phyloP scores from a whole-genome alignment of 2,329 filamentous ascomycete species.

The Periconia sp. region DNA sequence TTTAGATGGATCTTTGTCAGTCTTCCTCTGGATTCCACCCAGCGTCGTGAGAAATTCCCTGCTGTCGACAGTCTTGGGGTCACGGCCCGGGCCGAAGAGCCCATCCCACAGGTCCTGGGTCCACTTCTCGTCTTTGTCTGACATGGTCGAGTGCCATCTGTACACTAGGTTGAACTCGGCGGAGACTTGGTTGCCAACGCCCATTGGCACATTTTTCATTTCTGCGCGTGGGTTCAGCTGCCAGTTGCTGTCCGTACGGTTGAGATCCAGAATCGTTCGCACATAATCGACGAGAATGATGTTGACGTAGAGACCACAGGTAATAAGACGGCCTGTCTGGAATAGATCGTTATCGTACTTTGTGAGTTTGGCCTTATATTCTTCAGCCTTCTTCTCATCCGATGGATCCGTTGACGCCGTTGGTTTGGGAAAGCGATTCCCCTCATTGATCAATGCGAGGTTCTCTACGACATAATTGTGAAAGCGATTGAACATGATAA shows the following conservation, averaged over 20 bases:
- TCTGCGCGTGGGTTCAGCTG: conserved; percentile 78
- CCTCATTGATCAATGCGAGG: conserved; percentile 85
- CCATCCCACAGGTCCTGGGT: conserved; percentile 63
- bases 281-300: conserved; percentile 62
- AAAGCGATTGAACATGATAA: conserved; percentile 75
- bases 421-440: conserved; percentile 75
- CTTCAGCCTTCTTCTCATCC: conserved; percentile 51
- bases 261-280: conserved; percentile 63
- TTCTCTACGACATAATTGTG: conserved; percentile 87
- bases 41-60: conserved; percentile 68
- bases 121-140: conserved; percentile 79
- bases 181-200: conserved; percentile 81
- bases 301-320: conserved; percentile 60
- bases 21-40: conserved; percentile 64
- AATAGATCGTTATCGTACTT: conserved; percentile 57
- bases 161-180: conserved; percentile 91
- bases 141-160: conserved; percentile 83
- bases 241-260: conserved; percentile 77
- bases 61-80: conserved; percentile 60
- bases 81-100: conserved; percentile 55
- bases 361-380: conserved; percentile 39
- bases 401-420: conserved; percentile 29
- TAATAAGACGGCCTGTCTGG: conserved; percentile 59
- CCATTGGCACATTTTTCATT: conserved; percentile 68
- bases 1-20: conserved; percentile 70